These are phyloP conservation scores for Pythium vanterpoolii DNA, from an alignment of 352 stramenopile genomes.

Conservation along the genomic window DNA sequence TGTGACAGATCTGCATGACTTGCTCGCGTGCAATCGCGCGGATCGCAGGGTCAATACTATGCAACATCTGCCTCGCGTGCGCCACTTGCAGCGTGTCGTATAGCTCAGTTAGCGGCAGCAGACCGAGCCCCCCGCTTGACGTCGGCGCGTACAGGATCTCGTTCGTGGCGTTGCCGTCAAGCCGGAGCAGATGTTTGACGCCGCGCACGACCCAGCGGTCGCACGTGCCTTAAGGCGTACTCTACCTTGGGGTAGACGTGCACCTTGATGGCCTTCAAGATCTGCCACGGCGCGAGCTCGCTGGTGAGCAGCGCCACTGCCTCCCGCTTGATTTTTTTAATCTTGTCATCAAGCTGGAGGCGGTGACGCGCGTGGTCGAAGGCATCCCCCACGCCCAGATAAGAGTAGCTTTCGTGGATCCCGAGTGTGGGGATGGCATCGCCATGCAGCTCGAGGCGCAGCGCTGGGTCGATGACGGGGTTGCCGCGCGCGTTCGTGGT, in stretches of 20 bases:
- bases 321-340: conserved; percentile 87
- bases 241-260: conserved; percentile 8
- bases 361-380: conserved; percentile 15
- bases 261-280: conserved; percentile 15
- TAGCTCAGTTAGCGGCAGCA: background rate
- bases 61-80: conserved; percentile 1
- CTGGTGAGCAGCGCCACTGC: conserved; percentile 20
- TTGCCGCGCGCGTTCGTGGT: conserved; percentile 8
- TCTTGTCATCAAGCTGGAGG: conserved; percentile 81
- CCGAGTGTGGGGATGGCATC: conserved; percentile 10
- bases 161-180: background rate
- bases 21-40: background rate
- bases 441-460: background rate
- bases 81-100: background rate
- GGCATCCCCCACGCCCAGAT: conserved; percentile 15
- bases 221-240: conserved; percentile 1
- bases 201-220: background rate
- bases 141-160: background rate
- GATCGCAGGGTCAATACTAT: background rate
- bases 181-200: background rate
- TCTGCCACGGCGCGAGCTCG: conserved; percentile 3
- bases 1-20: background rate
- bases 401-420: conserved; percentile 6
- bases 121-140: background rate
- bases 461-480: conserved; percentile 7